Evolutionary conservation across 2,329 filamentous ascomycete species (phyloP).

Genomic region (Coccinonectria pachysandricola): DNA sequence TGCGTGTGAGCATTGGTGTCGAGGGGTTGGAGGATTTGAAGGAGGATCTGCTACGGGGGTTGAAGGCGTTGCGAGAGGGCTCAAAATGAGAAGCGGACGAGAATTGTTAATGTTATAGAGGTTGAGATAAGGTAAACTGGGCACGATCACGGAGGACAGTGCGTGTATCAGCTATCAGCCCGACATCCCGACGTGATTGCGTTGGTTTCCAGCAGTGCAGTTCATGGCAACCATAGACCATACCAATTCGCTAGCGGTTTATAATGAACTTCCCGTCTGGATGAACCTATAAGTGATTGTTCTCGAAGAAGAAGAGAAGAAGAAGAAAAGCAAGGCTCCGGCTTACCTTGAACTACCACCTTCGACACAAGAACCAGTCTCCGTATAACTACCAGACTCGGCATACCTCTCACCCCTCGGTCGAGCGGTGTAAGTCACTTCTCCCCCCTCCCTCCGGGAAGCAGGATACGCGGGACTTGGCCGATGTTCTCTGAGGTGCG

Average conservation of each 20-base stretch:
- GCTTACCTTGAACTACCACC: constrained; percentile 4
- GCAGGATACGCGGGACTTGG: no score
- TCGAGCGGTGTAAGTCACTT: no score
- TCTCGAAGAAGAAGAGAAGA: background rate
- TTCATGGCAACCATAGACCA: constrained; percentile 16
- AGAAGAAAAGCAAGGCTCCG: background rate
- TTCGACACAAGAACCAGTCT: constrained; percentile 4
- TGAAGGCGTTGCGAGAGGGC: constrained; percentile 39
- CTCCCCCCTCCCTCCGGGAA: no score
- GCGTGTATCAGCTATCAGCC: no score
- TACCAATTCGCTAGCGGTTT: constrained; percentile 20
- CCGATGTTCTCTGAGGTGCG: no score
- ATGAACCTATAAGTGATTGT: constrained; percentile 2
- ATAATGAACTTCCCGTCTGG: constrained; percentile 16
- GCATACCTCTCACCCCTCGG: no score
- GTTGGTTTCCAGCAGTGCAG: constrained; percentile 5
- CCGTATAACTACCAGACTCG: no score
- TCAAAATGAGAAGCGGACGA: constrained; percentile 2
- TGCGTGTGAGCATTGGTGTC: constrained; percentile 78
- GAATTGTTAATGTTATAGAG: constrained; percentile 1
- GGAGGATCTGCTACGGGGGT: constrained; percentile 60
- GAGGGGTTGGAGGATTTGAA: constrained; percentile 80
- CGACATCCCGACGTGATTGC: no score
- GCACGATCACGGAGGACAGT: no score
- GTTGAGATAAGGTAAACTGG: constrained; percentile 2